Base-by-base conservation (phyloP, 2,329 filamentous ascomycete genomes). In the Pyrenophora seminiperda region DNA sequence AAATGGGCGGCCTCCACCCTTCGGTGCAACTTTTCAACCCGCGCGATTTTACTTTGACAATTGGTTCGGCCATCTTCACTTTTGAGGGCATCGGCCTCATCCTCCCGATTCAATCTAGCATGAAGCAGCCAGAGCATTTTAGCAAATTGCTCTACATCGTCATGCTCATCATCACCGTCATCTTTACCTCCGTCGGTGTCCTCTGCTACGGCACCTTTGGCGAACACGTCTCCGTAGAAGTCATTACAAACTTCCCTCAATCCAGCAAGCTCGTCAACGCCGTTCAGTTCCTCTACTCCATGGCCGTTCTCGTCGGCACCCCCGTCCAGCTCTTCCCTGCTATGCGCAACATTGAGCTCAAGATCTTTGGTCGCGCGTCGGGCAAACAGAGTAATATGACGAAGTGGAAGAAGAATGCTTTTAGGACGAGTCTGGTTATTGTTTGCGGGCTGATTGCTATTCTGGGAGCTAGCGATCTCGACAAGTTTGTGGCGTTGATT, bases 31-130 rank as follows among this genome's bases (percentile, higher is more conserved):
- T 88, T 11, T 90, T 90, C 79, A 90, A 90, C 70, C 83, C 87
- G 0, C 75, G 78, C 19, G 78, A 82, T 47, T 90, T 86, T 67
- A 87, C 88, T 0, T 76, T 90, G 45, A 90, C 87, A 19, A 81
- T 91, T 39, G 88, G 88, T 43, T 83, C 86, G 2, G 84, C 86
- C 30, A 90, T 91, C 65, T 91, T 90, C 73, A 90, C 88, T 0
- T 91, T 90, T 60, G 88, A 91, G 67, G 88, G 88, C 39, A 90
- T 91, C 38, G 88, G 88, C 1, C 81, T 91, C 18, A 89, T 91
- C 56, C 76, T 91, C 7, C 88, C 88, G 0, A 91, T 91, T 45
- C 86, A 90, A 67, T 87, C 86, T 7, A 87, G 84, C 48, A 91
- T 91, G 88, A 83, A 82, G 62, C 77, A 85, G 50, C 88, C 88